Conservation (phyloP, 208 protist species). For the Crithidia bombi region DNA sequence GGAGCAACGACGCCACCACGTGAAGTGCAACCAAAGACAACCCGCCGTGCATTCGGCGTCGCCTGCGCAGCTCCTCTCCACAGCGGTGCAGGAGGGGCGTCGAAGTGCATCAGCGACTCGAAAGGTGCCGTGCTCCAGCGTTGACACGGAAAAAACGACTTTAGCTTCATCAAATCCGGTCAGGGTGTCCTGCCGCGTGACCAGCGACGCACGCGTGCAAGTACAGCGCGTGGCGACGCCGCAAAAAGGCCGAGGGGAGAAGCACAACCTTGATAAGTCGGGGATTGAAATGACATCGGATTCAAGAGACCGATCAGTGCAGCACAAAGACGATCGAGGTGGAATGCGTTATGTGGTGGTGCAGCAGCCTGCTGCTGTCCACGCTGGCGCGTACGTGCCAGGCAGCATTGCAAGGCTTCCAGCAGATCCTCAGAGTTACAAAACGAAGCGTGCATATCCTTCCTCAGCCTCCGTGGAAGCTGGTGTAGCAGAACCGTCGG, state of each 20-base stretch:
- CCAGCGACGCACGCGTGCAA: background rate
- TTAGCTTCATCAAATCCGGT: too few species aligned
- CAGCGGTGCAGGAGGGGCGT: too few species aligned
- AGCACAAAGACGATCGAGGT: conserved; percentile 2
- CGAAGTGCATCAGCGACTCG: too few species aligned
- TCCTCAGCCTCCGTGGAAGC: background rate
- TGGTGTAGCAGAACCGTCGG: background rate
- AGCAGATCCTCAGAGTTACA: background rate
- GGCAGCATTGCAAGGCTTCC: background rate
- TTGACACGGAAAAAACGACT: too few species aligned
- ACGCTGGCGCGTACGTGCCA: conserved; percentile 1
- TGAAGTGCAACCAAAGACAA: background rate
- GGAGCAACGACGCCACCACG: background rate
- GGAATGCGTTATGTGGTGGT: conserved; percentile 22
- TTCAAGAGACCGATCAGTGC: background rate
- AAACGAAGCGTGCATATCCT: background rate
- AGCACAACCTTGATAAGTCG: background rate
- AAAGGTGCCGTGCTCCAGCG: too few species aligned
- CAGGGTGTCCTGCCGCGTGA: too few species aligned
- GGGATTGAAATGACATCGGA: background rate
- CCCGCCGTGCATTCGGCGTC: too few species aligned
- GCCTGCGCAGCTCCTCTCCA: background rate
- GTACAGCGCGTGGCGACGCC: background rate
- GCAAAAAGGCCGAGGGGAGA: background rate
- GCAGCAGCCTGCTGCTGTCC: conserved; percentile 17